Conservation (phyloP, 176 grass and related monocot genomes). For the Poa pratensis region DNA sequence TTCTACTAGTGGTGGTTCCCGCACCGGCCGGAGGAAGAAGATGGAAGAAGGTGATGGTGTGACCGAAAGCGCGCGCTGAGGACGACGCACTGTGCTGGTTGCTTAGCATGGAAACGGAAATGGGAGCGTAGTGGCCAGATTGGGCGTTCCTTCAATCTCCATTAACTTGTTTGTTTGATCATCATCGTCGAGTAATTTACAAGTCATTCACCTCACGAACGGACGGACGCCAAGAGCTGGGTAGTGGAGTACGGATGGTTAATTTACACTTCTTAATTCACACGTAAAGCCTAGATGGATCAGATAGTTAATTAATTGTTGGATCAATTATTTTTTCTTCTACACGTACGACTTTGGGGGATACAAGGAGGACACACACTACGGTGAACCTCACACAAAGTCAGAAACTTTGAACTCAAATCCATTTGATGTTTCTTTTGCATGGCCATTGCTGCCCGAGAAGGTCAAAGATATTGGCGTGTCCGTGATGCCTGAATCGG, state of each 20-base stretch:
- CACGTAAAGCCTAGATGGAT: neutral
- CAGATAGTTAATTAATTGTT: neutral
- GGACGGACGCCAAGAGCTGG: neutral
- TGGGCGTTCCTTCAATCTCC: neutral
- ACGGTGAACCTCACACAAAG: neutral
- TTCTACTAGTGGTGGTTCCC: too few relatives aligned
- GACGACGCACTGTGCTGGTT: neutral
- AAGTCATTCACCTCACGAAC: neutral
- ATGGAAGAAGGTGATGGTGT: constrained; percentile 5
- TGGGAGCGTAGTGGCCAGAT: neutral
- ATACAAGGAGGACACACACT: neutral
- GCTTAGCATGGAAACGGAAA: neutral
- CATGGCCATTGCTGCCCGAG: neutral
- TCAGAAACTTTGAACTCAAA: neutral
- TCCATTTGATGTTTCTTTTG: neutral
- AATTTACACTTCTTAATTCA: neutral
- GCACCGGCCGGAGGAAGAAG: constrained; percentile 23
- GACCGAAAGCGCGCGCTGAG: neutral
- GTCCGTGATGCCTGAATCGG: too few relatives aligned
- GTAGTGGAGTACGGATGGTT: neutral
- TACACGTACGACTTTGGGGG: neutral
- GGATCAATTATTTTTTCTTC: neutral
- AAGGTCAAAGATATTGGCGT: neutral
- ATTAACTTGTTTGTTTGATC: neutral
- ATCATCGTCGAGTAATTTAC: constrained; percentile 43